phyloP scores from a whole-genome alignment of 305 asterid species.

The Fraxinus angustifolia region DNA sequence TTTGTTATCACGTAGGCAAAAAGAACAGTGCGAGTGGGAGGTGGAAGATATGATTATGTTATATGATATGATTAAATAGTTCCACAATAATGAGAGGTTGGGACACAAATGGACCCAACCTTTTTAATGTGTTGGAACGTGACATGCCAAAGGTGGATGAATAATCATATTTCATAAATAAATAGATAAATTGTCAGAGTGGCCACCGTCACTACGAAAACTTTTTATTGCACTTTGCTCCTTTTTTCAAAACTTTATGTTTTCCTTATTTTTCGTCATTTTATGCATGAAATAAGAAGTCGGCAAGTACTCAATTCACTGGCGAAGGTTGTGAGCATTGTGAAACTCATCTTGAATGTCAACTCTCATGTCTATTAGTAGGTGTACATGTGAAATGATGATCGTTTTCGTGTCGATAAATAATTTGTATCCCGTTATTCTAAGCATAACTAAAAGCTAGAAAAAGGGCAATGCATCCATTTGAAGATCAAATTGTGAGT shows the following conservation, averaged over 20 bases:
- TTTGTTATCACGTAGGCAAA: slow-evolving; percentile 1
- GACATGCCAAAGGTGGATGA: slow-evolving; percentile 32
- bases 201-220: slow-evolving; percentile 38
- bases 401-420: not conserved
- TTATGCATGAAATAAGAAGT: not conserved
- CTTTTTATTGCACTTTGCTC: slow-evolving; percentile 8
- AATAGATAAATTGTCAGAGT: slow-evolving; percentile 10
- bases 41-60: slow-evolving; percentile 18
- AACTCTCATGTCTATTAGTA: not conserved
- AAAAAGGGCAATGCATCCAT: not conserved
- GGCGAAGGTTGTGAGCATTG: not conserved
- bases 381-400: not conserved
- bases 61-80: slow-evolving; percentile 21
- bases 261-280: not conserved
- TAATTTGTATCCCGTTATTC: not conserved
- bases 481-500: not conserved
- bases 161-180: slow-evolving; percentile 12
- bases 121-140: slow-evolving; percentile 28
- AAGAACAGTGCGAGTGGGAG: slow-evolving; percentile 14
- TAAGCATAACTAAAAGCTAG: not conserved
- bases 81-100: slow-evolving; percentile 27
- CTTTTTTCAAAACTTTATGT: not conserved
- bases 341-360: not conserved
- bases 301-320: not conserved
- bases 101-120: slow-evolving; percentile 38